Conservation (phyloP, 257 asterid genomes). For the Paulownia fortunei region DNA sequence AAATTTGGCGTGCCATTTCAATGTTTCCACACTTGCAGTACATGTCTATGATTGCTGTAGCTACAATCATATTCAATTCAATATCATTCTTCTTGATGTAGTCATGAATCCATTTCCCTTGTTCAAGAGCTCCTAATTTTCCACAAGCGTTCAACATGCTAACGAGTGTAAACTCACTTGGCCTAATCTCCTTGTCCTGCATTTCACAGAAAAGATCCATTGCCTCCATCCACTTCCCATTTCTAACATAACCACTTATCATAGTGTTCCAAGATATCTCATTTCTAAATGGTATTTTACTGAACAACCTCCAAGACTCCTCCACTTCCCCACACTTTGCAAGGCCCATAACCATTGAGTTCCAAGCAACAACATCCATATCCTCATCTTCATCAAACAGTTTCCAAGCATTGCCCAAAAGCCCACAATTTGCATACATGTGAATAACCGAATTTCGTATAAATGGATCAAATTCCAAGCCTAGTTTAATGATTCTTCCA, state of each 20-base stretch:
- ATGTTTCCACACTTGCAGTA: constrained; percentile 67
- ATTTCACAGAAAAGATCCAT: constrained; percentile 53
- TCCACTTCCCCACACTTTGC: constrained; percentile 66
- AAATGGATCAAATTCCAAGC: constrained; percentile 58
- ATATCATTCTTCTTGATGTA: constrained; percentile 46
- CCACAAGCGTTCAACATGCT: constrained; percentile 76
- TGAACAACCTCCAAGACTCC: constrained; percentile 64
- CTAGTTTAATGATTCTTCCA: constrained; percentile 65
- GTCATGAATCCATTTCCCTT: constrained; percentile 76
- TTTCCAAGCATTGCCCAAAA: constrained; percentile 53
- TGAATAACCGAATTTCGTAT: constrained; percentile 61
- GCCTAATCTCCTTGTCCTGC: constrained; percentile 48
- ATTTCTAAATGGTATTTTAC: constrained; percentile 52
- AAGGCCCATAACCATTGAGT: constrained; percentile 68
- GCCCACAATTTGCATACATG: constrained; percentile 72
- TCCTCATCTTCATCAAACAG: constrained; percentile 55
- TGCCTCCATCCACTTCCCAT: constrained; percentile 68
- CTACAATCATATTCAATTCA: constrained; percentile 51
- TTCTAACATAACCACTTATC: constrained; percentile 75
- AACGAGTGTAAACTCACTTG: constrained; percentile 60
- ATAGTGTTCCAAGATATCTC: constrained; percentile 74
- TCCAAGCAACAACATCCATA: constrained; percentile 73
- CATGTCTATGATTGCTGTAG: constrained; percentile 73
- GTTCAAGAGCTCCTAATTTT: constrained; percentile 62
- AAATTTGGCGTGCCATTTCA: constrained; percentile 43